A percentile compares a stretch with the other conserved stretches of the same genome.
phyloP scores from a whole-genome alignment of 495 filamentous ascomycete species.

The Wilcoxina mikolae region DNA sequence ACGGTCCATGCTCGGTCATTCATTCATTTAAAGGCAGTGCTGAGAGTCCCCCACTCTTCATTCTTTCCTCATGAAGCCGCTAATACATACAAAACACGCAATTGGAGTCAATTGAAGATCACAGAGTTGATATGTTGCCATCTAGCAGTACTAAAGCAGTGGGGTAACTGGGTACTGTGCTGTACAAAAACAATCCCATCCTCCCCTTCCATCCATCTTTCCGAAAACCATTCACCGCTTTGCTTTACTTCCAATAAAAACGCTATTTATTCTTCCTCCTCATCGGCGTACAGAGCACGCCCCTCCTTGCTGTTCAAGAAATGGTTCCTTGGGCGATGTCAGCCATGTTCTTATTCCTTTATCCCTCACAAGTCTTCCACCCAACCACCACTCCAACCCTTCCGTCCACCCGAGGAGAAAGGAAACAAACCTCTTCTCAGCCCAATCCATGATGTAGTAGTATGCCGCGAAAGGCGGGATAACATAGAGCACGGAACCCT shows the following conservation, averaged over 20 bases:
- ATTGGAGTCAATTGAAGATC: neutral
- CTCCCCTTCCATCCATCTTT: neutral
- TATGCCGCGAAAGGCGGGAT: constrained; percentile 59
- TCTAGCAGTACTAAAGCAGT: neutral
- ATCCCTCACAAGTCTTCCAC: neutral
- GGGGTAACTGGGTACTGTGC: neutral
- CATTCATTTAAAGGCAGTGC: too few relatives aligned
- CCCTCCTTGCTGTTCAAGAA: constrained; percentile 86
- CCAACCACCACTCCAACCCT: constrained; percentile 19
- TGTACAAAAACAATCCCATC: neutral
- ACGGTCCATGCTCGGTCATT: too few relatives aligned
- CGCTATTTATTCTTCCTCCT: constrained; percentile 33
- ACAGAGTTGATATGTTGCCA: neutral
- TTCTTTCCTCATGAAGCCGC: too few relatives aligned
- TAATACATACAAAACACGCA: neutral
- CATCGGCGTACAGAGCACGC: constrained; percentile 42
- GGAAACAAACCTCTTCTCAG: constrained; percentile 51
- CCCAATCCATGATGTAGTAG: constrained; percentile 75
- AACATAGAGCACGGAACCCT: constrained; percentile 66
- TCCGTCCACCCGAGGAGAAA: constrained; percentile 2
- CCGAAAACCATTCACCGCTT: neutral
- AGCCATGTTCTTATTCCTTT: neutral
- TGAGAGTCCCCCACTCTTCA: too few relatives aligned
- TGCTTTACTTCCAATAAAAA: neutral
- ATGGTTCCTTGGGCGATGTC: constrained; percentile 49